Evolutionary conservation across 2,329 filamentous ascomycete genomes (phyloP).

Genomic region (Penicillium paneum): DNA sequence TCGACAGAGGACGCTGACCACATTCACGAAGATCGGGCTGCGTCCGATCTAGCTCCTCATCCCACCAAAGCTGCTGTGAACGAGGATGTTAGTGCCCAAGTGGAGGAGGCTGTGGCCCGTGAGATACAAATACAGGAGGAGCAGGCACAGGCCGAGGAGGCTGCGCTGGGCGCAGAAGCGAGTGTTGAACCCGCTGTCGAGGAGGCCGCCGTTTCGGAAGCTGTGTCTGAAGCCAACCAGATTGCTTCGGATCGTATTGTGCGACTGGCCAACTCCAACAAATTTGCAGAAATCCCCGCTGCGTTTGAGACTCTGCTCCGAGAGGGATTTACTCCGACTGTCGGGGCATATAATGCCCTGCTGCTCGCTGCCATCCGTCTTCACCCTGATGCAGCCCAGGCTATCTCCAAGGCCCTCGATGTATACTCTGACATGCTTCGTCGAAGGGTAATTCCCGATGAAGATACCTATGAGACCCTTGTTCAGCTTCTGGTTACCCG

Average conservation of each 20-base stretch:
- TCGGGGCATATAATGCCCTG: conserved; percentile 87
- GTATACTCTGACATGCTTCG: conserved; percentile 96
- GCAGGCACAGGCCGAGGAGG: conserved; percentile 44
- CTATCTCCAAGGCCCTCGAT: conserved; percentile 86
- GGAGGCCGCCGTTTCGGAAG: conserved; percentile 38
- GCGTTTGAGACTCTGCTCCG: conserved; percentile 88
- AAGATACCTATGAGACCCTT: conserved; percentile 81
- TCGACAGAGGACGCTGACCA: conserved; percentile 41
- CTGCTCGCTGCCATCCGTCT: conserved; percentile 80
- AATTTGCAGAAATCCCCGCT: conserved; percentile 82
- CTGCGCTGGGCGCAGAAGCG: conserved; percentile 32
- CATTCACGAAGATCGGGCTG: conserved; percentile 25
- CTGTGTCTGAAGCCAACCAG: conserved; percentile 58
- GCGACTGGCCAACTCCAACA: conserved; percentile 66
- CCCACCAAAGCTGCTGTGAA: conserved; percentile 53
- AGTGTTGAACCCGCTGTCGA: conserved; percentile 29
- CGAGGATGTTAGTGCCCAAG: conserved; percentile 63
- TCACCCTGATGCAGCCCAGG: conserved; percentile 72
- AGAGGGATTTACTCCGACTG: conserved; percentile 74
- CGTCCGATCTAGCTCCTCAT: conserved; percentile 55
- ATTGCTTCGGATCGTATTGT: conserved; percentile 76
- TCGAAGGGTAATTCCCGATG: conserved; percentile 75
- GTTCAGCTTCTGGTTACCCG: conserved; percentile 77
- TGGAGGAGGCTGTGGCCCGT: conserved; percentile 77
- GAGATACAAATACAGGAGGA: conserved; percentile 66